phyloP scores from a whole-genome alignment of 2,329 filamentous ascomycete species.

The Fusarium buharicum region DNA sequence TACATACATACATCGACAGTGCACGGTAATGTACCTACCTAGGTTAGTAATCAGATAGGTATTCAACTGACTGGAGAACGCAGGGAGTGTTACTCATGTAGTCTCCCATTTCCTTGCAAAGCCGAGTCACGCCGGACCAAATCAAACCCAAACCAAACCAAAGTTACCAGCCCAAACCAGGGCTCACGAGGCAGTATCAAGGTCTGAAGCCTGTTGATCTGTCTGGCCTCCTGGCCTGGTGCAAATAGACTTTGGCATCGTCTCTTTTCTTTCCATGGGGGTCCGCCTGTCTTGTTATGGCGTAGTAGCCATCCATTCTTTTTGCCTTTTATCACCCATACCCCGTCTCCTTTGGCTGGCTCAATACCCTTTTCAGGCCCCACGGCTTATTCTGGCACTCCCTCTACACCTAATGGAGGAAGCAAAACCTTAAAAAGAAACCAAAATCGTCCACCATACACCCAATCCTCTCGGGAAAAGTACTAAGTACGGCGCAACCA shows the following conservation, averaged over 20 bases:
- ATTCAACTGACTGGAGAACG: conserved; percentile 3
- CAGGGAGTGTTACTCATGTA: conserved; percentile 16
- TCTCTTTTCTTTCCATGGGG: conserved; percentile 11
- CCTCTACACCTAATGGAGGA: conserved; percentile 25
- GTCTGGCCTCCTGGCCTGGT: conserved; percentile 29
- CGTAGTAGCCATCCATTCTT: conserved; percentile 32
- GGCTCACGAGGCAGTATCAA: conserved; percentile 23
- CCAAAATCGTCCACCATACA: conserved; percentile 30
- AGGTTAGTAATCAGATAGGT: conserved; percentile 18
- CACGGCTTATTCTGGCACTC: conserved; percentile 25
- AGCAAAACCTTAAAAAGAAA: conserved; percentile 36
- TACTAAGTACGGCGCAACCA: conserved; percentile 24
- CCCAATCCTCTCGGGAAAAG: conserved; percentile 19
- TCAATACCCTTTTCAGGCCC: conserved; percentile 25
- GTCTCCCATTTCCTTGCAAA: conserved; percentile 11
- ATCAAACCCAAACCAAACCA: not conserved
- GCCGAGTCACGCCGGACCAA: conserved; percentile 33
- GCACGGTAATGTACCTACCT: not conserved
- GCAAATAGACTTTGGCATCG: conserved; percentile 45
- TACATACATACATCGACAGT: not conserved
- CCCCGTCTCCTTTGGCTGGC: conserved; percentile 25
- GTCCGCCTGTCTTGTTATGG: conserved; percentile 24
- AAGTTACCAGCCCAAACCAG: not conserved
- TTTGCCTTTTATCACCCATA: conserved; percentile 15
- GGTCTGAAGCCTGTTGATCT: conserved; percentile 35